Evolutionary conservation across 1,139 yeast genomes (phyloP).

Genomic region (Lodderomyces oxycetoniae): DNA sequence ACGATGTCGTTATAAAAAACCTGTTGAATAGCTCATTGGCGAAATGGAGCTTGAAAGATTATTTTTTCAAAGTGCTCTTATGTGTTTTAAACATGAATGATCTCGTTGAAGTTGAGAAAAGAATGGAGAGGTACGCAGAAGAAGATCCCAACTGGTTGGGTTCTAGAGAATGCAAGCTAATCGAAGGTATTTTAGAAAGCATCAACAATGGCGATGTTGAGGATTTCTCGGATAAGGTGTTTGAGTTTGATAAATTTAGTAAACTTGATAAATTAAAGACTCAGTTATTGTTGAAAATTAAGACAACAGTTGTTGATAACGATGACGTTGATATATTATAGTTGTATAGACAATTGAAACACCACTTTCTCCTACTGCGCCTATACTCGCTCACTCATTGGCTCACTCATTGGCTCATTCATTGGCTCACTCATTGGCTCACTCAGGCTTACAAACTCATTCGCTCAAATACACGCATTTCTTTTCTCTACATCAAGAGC

Average conservation of each 20-base stretch:
- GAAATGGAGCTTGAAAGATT: constrained; percentile 90
- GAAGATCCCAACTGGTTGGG: constrained; percentile 77
- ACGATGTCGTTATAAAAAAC: constrained; percentile 72
- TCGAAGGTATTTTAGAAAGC: constrained; percentile 62
- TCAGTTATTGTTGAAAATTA: constrained; percentile 75
- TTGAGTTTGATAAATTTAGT: constrained; percentile 81
- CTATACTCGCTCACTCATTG: not conserved
- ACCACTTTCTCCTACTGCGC: not conserved
- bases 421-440: not conserved
- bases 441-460: not conserved
- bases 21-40: constrained; percentile 71
- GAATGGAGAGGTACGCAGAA: constrained; percentile 55
- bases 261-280: constrained; percentile 93
- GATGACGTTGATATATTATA: constrained; percentile 53
- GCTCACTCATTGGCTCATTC: not conserved
- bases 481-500: not conserved
- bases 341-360: not conserved
- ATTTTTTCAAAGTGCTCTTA: constrained; percentile 76
- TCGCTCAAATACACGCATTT: not conserved
- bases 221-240: constrained; percentile 66
- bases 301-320: constrained; percentile 65
- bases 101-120: constrained; percentile 76
- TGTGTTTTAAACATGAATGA: constrained; percentile 83
- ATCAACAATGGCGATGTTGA: constrained; percentile 79
- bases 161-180: constrained; percentile 72